Percentiles rank a stretch among this genome's conserved stretches.
phyloP scores from a whole-genome alignment of 768 basidiomycete genomes.

The Podaxis rugospora region DNA sequence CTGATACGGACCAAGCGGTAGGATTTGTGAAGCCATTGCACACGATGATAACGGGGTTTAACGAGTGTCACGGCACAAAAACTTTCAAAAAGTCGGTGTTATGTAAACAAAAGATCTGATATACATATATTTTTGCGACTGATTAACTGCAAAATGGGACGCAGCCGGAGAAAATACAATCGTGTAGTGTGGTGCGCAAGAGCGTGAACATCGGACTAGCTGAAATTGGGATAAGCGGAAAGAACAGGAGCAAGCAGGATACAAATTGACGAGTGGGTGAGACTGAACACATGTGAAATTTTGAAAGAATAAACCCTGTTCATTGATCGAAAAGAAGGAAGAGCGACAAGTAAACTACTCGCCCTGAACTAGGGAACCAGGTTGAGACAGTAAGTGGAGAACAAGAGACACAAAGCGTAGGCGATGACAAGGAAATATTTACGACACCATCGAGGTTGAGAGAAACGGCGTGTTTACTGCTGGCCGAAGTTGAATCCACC shows the following conservation, averaged over 20 bases:
- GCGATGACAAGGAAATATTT: conserved; percentile 14
- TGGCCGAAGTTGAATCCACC: conserved; percentile 95
- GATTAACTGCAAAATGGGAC: background rate
- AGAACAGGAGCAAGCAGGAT: conserved; percentile 9
- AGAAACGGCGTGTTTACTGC: conserved; percentile 27
- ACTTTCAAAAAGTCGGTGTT: background rate
- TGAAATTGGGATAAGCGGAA: background rate
- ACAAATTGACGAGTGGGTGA: conserved; percentile 8
- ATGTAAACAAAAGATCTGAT: conserved; percentile 7
- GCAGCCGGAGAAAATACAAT: conserved; percentile 11
- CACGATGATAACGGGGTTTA: background rate
- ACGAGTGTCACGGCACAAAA: background rate
- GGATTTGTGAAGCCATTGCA: conserved; percentile 86
- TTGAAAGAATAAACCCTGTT: conserved; percentile 1
- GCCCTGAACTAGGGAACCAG: background rate
- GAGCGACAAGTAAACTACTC: conserved; percentile 8
- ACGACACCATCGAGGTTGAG: background rate
- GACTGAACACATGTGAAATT: background rate
- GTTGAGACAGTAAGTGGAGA: background rate
- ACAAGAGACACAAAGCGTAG: conserved; percentile 7
- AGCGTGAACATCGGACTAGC: background rate
- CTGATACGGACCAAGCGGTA: conserved; percentile 67
- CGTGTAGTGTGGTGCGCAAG: conserved; percentile 2
- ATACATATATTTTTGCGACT: background rate
- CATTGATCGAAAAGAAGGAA: background rate